Evolutionary conservation across 768 basidiomycete genomes (phyloP).

Genomic region (Naganishia randhawae): DNA sequence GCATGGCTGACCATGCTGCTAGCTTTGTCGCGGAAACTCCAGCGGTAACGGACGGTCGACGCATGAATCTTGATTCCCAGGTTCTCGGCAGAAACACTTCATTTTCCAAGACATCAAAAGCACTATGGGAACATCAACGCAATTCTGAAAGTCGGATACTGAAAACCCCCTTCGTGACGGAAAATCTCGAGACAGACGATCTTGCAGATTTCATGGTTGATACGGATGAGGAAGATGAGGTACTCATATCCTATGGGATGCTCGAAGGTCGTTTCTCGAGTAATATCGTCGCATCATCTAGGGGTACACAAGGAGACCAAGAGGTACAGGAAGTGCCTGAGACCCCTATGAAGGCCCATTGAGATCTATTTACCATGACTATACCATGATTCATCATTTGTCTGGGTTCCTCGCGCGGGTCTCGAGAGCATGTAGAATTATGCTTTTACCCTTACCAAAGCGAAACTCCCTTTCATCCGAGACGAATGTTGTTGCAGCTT

Average conservation of each 20-base stretch:
- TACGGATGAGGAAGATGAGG: slow-evolving; percentile 27
- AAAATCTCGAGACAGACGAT: slow-evolving; percentile 9
- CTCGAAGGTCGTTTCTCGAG: background rate
- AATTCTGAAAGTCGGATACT: background rate
- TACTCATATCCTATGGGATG: background rate
- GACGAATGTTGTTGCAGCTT: too few relatives aligned
- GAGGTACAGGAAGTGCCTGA: background rate
- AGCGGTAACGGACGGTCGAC: background rate
- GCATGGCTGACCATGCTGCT: background rate
- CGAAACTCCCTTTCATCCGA: too few relatives aligned
- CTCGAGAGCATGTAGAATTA: too few relatives aligned
- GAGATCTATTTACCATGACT: background rate
- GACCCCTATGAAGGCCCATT: background rate
- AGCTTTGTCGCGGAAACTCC: slow-evolving; percentile 17
- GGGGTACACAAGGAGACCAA: background rate
- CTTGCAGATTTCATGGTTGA: slow-evolving; percentile 28
- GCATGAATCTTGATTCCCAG: background rate
- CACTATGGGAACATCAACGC: background rate
- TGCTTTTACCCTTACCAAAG: too few relatives aligned
- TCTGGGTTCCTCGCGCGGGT: too few relatives aligned
- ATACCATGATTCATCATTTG: background rate
- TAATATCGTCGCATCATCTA: background rate
- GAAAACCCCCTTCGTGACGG: background rate
- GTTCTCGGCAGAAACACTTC: background rate
- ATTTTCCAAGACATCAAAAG: background rate